A percentile compares a stretch with the other conserved stretches of the same genome.
Conservation (phyloP, 129 eudicot genomes). For the Flaveria bidentis region DNA sequence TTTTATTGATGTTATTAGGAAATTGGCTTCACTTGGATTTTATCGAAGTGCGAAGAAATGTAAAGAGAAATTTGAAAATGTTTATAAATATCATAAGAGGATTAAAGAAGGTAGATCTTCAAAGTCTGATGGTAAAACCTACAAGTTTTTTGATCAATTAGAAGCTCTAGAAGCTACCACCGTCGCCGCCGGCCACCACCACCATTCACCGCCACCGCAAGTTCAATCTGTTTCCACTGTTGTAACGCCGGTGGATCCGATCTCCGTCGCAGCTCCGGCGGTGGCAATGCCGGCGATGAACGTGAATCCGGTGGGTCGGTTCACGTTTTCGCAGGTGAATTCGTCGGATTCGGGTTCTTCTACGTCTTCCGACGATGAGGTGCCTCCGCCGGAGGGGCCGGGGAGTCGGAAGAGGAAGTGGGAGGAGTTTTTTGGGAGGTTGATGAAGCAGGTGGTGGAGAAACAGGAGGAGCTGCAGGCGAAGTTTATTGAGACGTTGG, state of each 20-base stretch:
- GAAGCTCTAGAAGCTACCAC: constrained; percentile 69
- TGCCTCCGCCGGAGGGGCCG: constrained; percentile 50
- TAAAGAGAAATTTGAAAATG: constrained; percentile 93
- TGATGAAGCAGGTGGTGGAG: constrained; percentile 71
- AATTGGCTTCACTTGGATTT: constrained; percentile 80
- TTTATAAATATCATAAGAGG: constrained; percentile 83
- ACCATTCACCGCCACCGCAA: constrained; percentile 25
- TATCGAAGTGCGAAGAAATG: constrained; percentile 94
- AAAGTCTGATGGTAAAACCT: constrained; percentile 81
- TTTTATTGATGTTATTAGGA: constrained; percentile 41
- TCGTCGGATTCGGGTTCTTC: constrained; percentile 54
- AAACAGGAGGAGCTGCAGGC: constrained; percentile 83
- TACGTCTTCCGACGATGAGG: constrained; percentile 49
- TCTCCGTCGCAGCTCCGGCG: constrained; percentile 38
- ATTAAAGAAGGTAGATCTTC: constrained; percentile 83
- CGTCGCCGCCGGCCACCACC: constrained; percentile 17
- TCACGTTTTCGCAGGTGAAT: constrained; percentile 36
- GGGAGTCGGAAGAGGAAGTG: constrained; percentile 68
- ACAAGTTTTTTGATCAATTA: constrained; percentile 88
- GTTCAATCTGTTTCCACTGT: constrained; percentile 33
- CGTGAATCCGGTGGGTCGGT: constrained; percentile 20
- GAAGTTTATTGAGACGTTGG: constrained; percentile 68
- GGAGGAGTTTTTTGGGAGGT: constrained; percentile 69
- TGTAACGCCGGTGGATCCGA: constrained; percentile 32
- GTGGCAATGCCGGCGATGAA: constrained; percentile 30